Conservation (phyloP, 306 rosid genomes). For the Hippophae rhamnoides region DNA sequence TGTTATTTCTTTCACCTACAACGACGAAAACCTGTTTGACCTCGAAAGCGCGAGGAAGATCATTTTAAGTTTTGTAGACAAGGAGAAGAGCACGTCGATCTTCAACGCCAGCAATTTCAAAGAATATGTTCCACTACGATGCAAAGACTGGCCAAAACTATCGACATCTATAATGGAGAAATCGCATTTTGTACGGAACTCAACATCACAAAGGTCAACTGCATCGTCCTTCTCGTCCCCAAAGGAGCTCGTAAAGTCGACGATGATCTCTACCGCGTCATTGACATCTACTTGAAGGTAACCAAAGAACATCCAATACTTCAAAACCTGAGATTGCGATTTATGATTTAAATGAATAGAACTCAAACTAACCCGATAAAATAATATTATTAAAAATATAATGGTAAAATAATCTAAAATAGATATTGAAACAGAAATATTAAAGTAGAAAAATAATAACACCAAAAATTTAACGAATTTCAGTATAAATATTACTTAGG, state of each 20-base stretch:
- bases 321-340: too few species aligned
- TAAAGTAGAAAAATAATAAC: too few species aligned
- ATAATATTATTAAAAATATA: too few species aligned
- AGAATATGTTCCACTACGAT: conserved; percentile 43
- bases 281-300: conserved; percentile 78
- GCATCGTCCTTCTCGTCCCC: conserved; percentile 54
- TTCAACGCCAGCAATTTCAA: conserved; percentile 40
- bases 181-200: conserved; percentile 52
- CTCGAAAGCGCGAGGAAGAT: conserved; percentile 64
- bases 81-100: conserved; percentile 55
- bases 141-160: conserved; percentile 52
- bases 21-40: conserved; percentile 75
- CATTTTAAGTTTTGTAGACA: conserved; percentile 53
- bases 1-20: conserved; percentile 59
- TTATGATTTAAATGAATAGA: too few species aligned
- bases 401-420: too few species aligned
- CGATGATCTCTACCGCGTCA: conserved; percentile 72
- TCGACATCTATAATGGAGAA: conserved; percentile 49
- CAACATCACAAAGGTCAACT: conserved; percentile 58
- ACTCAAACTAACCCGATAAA: too few species aligned
- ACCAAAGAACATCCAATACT: neutral
- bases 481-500: too few species aligned
- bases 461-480: too few species aligned
- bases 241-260: conserved; percentile 56
- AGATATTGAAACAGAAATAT: too few species aligned